Evolutionary conservation across 2,329 filamentous ascomycete genomes (phyloP).

Genomic region (Penicillium glabrum): DNA sequence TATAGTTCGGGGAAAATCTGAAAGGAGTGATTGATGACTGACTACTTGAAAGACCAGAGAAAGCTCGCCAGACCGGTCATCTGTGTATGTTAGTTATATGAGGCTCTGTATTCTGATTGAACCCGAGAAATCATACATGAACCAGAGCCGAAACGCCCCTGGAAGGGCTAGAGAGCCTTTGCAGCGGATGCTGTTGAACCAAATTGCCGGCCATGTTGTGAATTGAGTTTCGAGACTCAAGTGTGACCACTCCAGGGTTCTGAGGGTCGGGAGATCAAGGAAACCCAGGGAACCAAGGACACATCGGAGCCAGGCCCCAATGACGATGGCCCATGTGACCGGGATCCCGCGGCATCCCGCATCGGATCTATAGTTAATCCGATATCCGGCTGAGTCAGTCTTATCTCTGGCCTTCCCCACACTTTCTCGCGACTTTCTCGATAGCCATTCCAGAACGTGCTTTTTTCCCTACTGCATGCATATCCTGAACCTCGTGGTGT

Average conservation of each 20-base stretch:
- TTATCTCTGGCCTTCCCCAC: constrained; percentile 25
- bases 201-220: constrained; percentile 19
- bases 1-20: not conserved
- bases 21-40: not conserved
- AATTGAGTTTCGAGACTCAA: not conserved
- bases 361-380: constrained; percentile 8
- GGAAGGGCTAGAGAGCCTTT: constrained; percentile 44
- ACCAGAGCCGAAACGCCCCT: constrained; percentile 43
- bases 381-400: constrained; percentile 20
- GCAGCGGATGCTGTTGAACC: constrained; percentile 42
- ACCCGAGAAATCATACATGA: constrained; percentile 34
- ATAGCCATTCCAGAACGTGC: not conserved
- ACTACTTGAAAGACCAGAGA: constrained; percentile 47
- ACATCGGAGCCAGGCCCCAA: constrained; percentile 1
- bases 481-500: not conserved
- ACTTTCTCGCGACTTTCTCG: constrained; percentile 17
- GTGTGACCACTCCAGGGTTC: not conserved
- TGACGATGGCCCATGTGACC: constrained; percentile 20
- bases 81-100: constrained; percentile 28
- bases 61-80: constrained; percentile 43
- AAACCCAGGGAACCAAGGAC: not conserved
- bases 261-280: not conserved
- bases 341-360: constrained; percentile 18
- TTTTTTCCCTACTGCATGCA: constrained; percentile 1
- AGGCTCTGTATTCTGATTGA: not conserved